Conservation (phyloP, 352 stramenopile species). For the Peronospora destructor region DNA sequence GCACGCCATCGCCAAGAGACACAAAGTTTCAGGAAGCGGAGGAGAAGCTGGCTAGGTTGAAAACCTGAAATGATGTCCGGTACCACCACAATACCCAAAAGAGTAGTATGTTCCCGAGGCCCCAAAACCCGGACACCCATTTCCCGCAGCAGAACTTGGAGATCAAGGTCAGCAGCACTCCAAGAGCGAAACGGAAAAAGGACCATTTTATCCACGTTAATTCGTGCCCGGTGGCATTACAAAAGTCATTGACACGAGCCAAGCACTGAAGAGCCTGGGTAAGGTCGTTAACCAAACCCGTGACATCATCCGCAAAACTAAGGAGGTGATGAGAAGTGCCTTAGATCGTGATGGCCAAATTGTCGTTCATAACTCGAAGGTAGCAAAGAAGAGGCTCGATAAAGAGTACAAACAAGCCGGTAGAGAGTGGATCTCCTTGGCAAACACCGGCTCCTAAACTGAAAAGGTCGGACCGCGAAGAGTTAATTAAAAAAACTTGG, state of each 20-base stretch:
- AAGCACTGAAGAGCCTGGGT: not conserved
- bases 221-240: not conserved
- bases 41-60: not conserved
- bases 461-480: not conserved
- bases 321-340: not conserved
- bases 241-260: not conserved
- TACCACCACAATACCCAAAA: not conserved
- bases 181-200: slow-evolving; percentile 1
- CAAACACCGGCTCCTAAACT: not conserved
- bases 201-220: not conserved
- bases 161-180: not conserved
- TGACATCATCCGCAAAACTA: not conserved
- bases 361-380: not conserved
- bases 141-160: not conserved
- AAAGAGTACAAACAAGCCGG: not conserved
- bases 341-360: not conserved
- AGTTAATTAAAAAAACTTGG: not conserved
- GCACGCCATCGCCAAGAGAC: not conserved
- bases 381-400: not conserved
- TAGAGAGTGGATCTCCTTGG: not conserved
- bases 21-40: not conserved
- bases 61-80: not conserved
- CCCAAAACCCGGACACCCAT: not conserved
- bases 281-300: not conserved
- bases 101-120: not conserved